phyloP scores from a whole-genome alignment of 2,329 filamentous ascomycete species.

The Ophiostoma himal-ulmi region DNA sequence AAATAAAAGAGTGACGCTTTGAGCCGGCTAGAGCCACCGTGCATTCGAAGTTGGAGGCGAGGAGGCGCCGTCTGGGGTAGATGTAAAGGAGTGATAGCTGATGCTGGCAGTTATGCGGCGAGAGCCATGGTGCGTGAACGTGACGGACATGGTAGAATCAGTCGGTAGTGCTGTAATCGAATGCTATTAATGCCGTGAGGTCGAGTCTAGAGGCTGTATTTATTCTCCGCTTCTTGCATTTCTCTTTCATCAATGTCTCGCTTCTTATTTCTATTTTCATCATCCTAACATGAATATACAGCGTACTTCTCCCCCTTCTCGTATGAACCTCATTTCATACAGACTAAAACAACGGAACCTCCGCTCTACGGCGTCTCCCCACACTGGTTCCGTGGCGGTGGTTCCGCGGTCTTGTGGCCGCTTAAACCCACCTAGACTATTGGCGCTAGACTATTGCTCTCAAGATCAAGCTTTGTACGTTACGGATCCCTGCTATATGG shows the following conservation, averaged over 20 bases:
- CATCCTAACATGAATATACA: background rate
- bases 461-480: background rate
- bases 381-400: background rate
- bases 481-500: background rate
- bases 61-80: slow-evolving; percentile 14
- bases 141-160: background rate
- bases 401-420: background rate
- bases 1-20: background rate
- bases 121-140: slow-evolving; percentile 2
- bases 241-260: background rate
- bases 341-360: background rate
- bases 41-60: background rate
- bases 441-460: background rate
- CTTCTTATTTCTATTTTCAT: background rate
- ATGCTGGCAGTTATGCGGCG: slow-evolving; percentile 18
- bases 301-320: background rate
- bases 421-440: background rate
- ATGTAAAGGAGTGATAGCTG: slow-evolving; percentile 24
- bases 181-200: background rate
- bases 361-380: background rate
- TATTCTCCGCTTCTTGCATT: background rate
- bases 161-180: background rate
- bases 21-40: background rate
- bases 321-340: background rate
- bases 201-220: background rate